Evolutionary conservation across 768 basidiomycete species (phyloP).

Genomic region (Tricholoma matsutake): DNA sequence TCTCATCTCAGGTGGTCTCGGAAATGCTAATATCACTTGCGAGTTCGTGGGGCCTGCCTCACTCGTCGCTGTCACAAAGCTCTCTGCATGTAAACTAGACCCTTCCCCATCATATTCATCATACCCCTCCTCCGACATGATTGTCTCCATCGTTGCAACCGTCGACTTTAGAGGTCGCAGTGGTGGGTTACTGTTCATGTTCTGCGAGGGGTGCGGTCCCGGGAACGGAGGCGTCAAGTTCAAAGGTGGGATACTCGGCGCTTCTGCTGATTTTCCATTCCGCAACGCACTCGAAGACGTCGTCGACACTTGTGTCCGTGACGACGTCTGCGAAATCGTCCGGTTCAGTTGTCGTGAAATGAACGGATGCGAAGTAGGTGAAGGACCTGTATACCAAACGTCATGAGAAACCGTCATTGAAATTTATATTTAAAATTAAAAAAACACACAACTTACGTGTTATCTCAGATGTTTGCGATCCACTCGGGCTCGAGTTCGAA

Average conservation of each 20-base stretch:
- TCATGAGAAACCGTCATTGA: too few species aligned
- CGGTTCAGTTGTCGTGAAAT: constrained; percentile 64
- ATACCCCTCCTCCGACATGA: constrained; percentile 21
- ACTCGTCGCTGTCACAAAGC: constrained; percentile 53
- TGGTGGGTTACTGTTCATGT: constrained; percentile 22
- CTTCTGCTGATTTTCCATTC: constrained; percentile 2
- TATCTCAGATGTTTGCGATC: constrained; percentile 37
- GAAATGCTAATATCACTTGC: neutral
- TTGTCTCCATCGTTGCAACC: constrained; percentile 37
- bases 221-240: constrained; percentile 57
- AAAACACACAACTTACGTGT: constrained; percentile 32
- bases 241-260: constrained; percentile 54
- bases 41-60: constrained; percentile 10
- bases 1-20: too few species aligned
- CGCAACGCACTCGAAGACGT: constrained; percentile 21
- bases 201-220: constrained; percentile 32
- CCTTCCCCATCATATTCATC: constrained; percentile 36
- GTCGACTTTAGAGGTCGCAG: constrained; percentile 22
- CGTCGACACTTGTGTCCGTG: constrained; percentile 51
- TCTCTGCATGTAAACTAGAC: constrained; percentile 51
- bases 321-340: constrained; percentile 62
- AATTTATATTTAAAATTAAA: neutral
- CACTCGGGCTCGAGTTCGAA: constrained; percentile 31
- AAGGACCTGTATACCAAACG: constrained; percentile 36
- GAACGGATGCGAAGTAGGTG: constrained; percentile 48